Percentiles rank a stretch among this genome's conserved stretches.
Conservation (phyloP, 805 yeast species). For the Ogataea chonburiensis region DNA sequence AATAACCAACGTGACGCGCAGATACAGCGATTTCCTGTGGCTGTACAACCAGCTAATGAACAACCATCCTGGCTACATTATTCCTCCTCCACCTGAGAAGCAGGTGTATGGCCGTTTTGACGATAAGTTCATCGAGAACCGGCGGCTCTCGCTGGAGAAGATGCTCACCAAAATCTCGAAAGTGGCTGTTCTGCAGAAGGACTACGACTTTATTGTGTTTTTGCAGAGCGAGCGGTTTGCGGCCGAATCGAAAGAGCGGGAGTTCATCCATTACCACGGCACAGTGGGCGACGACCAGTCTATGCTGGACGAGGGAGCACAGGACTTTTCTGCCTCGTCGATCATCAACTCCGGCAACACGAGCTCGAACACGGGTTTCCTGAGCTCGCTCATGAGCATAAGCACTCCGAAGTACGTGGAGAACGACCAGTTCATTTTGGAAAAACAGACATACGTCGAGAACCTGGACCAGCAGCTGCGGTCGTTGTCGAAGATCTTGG, state of each 20-base stretch:
- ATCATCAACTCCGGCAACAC: constrained; percentile 25
- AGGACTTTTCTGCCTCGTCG: constrained; percentile 30
- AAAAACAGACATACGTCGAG: constrained; percentile 67
- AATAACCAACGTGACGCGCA: constrained; percentile 65
- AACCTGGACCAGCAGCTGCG: constrained; percentile 71
- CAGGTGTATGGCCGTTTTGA: constrained; percentile 91
- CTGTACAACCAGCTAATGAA: constrained; percentile 81
- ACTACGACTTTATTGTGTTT: constrained; percentile 75
- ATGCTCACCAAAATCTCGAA: constrained; percentile 76
- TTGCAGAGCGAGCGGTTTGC: constrained; percentile 70
- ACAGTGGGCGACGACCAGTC: constrained; percentile 35
- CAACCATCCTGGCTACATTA: constrained; percentile 84
- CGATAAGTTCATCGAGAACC: constrained; percentile 81
- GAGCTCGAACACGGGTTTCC: constrained; percentile 48
- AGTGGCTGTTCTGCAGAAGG: constrained; percentile 57
- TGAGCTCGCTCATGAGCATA: constrained; percentile 68
- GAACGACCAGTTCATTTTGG: constrained; percentile 73
- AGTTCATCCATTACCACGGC: constrained; percentile 38
- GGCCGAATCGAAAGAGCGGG: constrained; percentile 69
- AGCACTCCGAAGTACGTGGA: constrained; percentile 65
- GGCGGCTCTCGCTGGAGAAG: constrained; percentile 79
- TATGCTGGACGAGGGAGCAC: constrained; percentile 18
- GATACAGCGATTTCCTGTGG: constrained; percentile 95
- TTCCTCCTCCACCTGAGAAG: constrained; percentile 96
- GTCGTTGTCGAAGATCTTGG: constrained; percentile 68